Evolutionary conservation across 805 yeast species (phyloP), one percentile per base, ranked within the genome.

Genomic region (Wickerhamomyces alni): DNA sequence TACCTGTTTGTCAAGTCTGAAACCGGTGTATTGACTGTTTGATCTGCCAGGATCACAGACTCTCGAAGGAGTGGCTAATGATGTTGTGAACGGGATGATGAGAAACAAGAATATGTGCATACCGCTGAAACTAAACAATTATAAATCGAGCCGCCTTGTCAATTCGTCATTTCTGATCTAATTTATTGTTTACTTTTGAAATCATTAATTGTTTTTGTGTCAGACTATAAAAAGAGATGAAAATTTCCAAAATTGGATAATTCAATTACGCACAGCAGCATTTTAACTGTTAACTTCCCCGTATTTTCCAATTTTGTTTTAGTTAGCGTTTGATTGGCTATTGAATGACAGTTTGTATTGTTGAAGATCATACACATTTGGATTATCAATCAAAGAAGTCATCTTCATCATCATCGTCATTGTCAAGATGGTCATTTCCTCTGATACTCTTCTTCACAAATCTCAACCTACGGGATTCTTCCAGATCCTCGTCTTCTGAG

Each of bases 361-460:
- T 27, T n/a, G n/a, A n/a, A n/a, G n/a, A n/a, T n/a, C n/a, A n/a
- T n/a, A n/a, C n/a, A n/a, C n/a, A n/a, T n/a, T n/a, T n/a, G n/a
- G n/a, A n/a, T n/a, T n/a, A n/a, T n/a, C n/a, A 75, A 42, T 73
- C 75, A 47, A 74, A 76, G 49, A 75, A 76, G 48, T 66, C 74
- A 37, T 66, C 75, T 47, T 66, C 74, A 36, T 66, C 75, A 37
- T 59, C 65, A 36, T 61, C 65, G 31, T 62, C 66, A 36, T 69
- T 72, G 30, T 67, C 74, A 34, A 65, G 68, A 30, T 63, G 66
- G 12, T 56, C 59, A 16, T 55, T 56, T 12, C 60, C 58, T 48
- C 83, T 67, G 24, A 82, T 59, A 11, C 80, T 63, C 50, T 76
- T 79, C 51, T 76, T 77, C 42, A 72, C 72, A 56, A 79, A 80